Evolutionary conservation across 2,329 filamentous ascomycete species (phyloP), one percentile per base, ranked within the genome.

Genomic region (Aquanectria penicillioides): DNA sequence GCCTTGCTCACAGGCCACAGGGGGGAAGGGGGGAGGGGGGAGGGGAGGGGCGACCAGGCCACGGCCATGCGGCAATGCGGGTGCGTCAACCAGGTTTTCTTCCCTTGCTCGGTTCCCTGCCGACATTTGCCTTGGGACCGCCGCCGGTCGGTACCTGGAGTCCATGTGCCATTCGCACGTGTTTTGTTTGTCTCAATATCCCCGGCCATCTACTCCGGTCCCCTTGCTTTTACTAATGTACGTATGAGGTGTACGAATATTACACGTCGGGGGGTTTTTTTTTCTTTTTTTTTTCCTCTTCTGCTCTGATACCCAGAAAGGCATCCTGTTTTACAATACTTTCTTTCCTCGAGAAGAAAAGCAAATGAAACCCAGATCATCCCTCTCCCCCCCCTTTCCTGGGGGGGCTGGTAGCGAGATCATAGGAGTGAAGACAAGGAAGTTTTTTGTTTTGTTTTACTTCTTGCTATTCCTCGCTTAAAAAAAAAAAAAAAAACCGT

Each of bases 51-150:
- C 38, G 41, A 46, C 41, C 41, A 46, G 10, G 17, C 41, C 31
- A n/a, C 41, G 41, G 31, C 52, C 55, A 58, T 58, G 55, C 55
- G 40, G 55, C 47, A 58, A 52, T 58, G 55, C 55, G 55, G 40
- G 28, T 52, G 53, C 47, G 33, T 36, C 47, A 40, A 50, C 37
- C 46, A 31, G 29, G 15, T 25, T 28, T 29, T 43, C 18, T 37
- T 20, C 29, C 34, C 47, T 17, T 44, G 40, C 26, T 31, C 50
- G 50, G 55, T 46, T 52, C 55, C 55, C 41, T 58, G 48, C 48
- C 48, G 55, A 58, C 43, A 36, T 47, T 31, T 55, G 13, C 20
- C 55, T 34, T 22, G 3, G 37, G 5, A 13, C 17, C 37, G n/a
- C n/a, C n/a, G n/a, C 15, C 9, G 20, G 28, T 48, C 41, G 55